Base-by-base conservation (phyloP, 805 yeast genomes). In the Saccharomycodes ludwigii region DNA sequence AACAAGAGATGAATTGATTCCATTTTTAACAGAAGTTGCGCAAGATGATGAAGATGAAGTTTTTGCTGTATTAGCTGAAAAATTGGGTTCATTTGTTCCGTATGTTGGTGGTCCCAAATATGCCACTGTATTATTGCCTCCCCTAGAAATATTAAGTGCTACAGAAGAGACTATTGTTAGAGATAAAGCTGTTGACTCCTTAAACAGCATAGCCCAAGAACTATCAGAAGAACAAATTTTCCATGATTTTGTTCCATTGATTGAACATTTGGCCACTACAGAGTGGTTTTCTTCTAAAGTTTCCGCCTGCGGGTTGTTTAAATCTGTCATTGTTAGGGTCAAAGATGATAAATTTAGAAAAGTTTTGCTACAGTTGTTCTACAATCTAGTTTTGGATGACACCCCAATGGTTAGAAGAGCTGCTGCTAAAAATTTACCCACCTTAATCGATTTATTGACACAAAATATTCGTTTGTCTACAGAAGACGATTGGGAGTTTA, bases 21-120 rank as follows among this genome's bases (percentile, higher is more conserved):
- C 97, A 22, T 91, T 88, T 48, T 66, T 91, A 39, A 83, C 77
- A 43, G 71, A 65, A 32, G 91, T 79, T 17, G 84, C 86, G 7
- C 91, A 82, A 42, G 99, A 91, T 47, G 99, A 93, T 54, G 99
- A 91, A 59, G 99, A 91, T 57, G 99, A 91, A 59, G 95, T 91
- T 5, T 78, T 88, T 57, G 83, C 95, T 2, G 88, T 85, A 14
- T 68, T 93, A 40, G 96, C 96, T 3, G 83, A 79, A 44, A 88
- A 86, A 62, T 61, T 91, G 44, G 94, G 94, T 29, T 31, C 27
- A 16, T 88, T 91, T 54, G 74, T 85, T 21, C 94, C 95, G 4
- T 71, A 74, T 37, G 74, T 91, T 35, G 99, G 98, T 29, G 98
- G 98, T 35, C 44, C 69, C 9, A 66, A 71, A 38, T 65, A 64